Evolutionary conservation across 441 rosid species (phyloP), one percentile per base, ranked within the genome.

Genomic region (Erodium moschatum): DNA sequence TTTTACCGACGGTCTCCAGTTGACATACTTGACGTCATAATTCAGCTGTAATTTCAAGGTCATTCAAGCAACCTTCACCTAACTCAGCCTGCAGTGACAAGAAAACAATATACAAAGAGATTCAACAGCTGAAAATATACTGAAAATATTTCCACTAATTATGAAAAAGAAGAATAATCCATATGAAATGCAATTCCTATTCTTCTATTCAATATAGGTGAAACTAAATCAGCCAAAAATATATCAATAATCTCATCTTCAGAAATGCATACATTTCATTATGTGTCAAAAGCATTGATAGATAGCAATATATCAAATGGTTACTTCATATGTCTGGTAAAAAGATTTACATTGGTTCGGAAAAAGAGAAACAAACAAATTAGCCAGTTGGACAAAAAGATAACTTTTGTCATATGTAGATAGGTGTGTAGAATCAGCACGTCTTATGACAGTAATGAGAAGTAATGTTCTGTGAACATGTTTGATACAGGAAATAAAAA

Each of bases 1-100:
- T 21, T 21, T 65, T 84, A 86, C 94, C 91, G 86, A 70, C 86
- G 83, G 65, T 88, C 94, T 72, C 91, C 91, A 6, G 80, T 76
- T 68, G 73, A 70, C 72, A 70, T 79, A 70, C 86, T 86, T 67
- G 94, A 88, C 24, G 86, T 73, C 89, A 86, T 88, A 65, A 58
- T 80, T 79, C 71, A 73, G 67, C 60, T 58, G 75, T 70, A 31
- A 64, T 70, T 69, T 78, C 81, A 81, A 76, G 84, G 71, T 82
- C 91, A 80, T 80, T 65, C 87, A 86, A 78, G 66, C 78, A 68
- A 80, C 70, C 65, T 73, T 42, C 12, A 42, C 48, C 12, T 58
- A 66, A 52, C 69, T 61, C 69, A 73, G 70, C 48, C 73, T 56
- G 62, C 62, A 15, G 62, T 56, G 18, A 56, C 62, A 56, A 56